Evolutionary conservation across 2,329 filamentous ascomycete species (phyloP).

Genomic region (Talaromyces verruculosus): DNA sequence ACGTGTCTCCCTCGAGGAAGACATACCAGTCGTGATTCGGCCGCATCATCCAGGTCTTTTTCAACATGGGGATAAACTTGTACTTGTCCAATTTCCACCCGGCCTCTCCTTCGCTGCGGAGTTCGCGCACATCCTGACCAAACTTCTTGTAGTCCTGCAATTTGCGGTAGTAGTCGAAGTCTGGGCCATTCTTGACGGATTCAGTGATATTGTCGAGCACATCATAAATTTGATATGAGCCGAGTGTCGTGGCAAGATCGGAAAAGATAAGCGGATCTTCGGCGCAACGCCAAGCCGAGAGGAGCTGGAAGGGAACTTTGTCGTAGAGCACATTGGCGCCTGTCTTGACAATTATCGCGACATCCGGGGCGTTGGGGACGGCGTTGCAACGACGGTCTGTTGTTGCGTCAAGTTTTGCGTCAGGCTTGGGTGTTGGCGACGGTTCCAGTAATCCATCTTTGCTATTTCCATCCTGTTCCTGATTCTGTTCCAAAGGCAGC

Average conservation of each 20-base stretch:
- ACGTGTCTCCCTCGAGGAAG: conserved; percentile 61
- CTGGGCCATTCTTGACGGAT: conserved; percentile 47
- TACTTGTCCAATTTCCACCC: conserved; percentile 61
- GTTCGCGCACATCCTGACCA: conserved; percentile 48
- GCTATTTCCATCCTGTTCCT: background rate
- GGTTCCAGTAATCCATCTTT: background rate
- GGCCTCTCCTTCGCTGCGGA: conserved; percentile 35
- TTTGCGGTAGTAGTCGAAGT: conserved; percentile 51
- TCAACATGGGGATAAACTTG: conserved; percentile 62
- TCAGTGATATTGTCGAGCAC: conserved; percentile 38
- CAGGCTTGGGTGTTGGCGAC: background rate
- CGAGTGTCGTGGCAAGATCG: conserved; percentile 35
- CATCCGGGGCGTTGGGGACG: conserved; percentile 49
- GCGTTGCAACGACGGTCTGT: conserved; percentile 36
- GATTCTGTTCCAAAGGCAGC: conserved; percentile 4
- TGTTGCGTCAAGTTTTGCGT: conserved; percentile 7
- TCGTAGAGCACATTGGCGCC: conserved; percentile 56
- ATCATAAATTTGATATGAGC: conserved; percentile 35
- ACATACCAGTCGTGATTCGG: conserved; percentile 60
- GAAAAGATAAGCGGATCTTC: conserved; percentile 52
- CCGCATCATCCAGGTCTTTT: conserved; percentile 53
- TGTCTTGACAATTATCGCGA: conserved; percentile 58
- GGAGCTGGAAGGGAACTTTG: conserved; percentile 55
- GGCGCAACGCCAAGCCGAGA: conserved; percentile 54
- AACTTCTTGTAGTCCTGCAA: conserved; percentile 47